Conservation (phyloP, 768 basidiomycete species). For the Termitomyces sp. region DNA sequence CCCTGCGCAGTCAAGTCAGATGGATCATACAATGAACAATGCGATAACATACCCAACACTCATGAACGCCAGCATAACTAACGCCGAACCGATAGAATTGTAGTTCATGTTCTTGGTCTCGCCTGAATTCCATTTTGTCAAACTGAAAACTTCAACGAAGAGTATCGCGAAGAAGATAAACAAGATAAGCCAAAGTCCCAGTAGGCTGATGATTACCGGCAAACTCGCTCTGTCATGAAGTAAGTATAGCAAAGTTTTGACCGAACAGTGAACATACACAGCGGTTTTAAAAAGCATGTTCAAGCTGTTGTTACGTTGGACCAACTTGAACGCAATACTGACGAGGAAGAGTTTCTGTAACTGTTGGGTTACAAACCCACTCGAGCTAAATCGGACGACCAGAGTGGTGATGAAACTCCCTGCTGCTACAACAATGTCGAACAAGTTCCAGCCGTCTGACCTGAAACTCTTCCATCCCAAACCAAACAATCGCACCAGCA, state of each 20-base stretch:
- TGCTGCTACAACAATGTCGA: conserved; percentile 74
- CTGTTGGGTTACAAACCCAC: conserved; percentile 52
- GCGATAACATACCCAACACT: conserved; percentile 70
- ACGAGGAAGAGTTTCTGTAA: conserved; percentile 91
- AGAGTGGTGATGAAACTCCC: conserved; percentile 85
- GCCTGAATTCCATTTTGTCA: conserved; percentile 79
- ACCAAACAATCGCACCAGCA: conserved; percentile 72
- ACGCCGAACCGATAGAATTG: conserved; percentile 66
- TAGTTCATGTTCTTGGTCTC: conserved; percentile 75
- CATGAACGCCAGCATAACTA: conserved; percentile 91
- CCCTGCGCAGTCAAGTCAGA: conserved; percentile 39
- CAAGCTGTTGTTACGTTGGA: conserved; percentile 79
- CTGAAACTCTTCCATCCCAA: conserved; percentile 81
- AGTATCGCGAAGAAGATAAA: conserved; percentile 91
- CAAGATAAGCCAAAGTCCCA: conserved; percentile 83
- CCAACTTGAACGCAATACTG: conserved; percentile 89
- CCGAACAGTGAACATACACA: conserved; percentile 50
- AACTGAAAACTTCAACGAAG: conserved; percentile 83
- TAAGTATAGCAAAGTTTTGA: conserved; percentile 1
- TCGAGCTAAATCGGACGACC: conserved; percentile 51
- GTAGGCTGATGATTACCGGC: conserved; percentile 78
- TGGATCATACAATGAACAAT: background rate
- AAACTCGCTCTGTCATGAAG: conserved; percentile 61
- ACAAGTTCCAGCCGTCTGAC: conserved; percentile 93
- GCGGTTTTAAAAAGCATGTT: conserved; percentile 98